Base-by-base conservation (phyloP, 2,329 filamentous ascomycete species). In the Cladophialophora yegresii region DNA sequence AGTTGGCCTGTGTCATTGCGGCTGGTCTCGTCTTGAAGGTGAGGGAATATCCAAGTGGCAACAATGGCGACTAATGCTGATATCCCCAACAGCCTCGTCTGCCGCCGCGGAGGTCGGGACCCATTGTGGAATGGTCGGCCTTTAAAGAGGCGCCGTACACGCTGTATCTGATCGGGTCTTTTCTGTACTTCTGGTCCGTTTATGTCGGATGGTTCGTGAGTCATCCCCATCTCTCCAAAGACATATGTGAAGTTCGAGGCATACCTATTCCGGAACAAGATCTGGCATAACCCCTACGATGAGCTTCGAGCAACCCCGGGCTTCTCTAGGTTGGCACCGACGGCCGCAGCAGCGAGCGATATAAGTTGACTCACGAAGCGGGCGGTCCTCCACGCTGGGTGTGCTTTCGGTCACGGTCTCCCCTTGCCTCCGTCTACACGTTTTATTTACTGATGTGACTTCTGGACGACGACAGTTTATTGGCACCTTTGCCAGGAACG, bases 71-170 rank as follows among this genome's bases (percentile, higher is more conserved):
- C 23, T 9, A 22, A 32, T 53, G 58, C 43, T 50, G 53, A 47
- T 32, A 58, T 10, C 77, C 82, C 26, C 75, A 81, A 12, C 78
- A 78, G 65, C 79, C 83, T 26, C 78, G 83, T 4, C 69, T 85
- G 16, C 79, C 79, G 0, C 80, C 81, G 0, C 76, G 82, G 22
- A 81, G 78, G 59, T 76, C 76, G n/a, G 83, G 83, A 0, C 80
- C 83, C 0, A 62, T 85, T 3, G 74, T 85, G 32, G 83, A 86
- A 62, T 77, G 76, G 71, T 72, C 72, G 0, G 83, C 84, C 0
- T 85, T 85, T 72, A 80, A 76, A 57, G 82, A 85, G 62, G 47
- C 73, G 2, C 73, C 80, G 0, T 85, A 84, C 75, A 76, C 75
- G 58, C 73, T 76, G 55, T 82, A 74, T 65, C 74, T 76, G 5